phyloP scores from a whole-genome alignment of 768 basidiomycete genomes.

The Steccherinum ochraceum region DNA sequence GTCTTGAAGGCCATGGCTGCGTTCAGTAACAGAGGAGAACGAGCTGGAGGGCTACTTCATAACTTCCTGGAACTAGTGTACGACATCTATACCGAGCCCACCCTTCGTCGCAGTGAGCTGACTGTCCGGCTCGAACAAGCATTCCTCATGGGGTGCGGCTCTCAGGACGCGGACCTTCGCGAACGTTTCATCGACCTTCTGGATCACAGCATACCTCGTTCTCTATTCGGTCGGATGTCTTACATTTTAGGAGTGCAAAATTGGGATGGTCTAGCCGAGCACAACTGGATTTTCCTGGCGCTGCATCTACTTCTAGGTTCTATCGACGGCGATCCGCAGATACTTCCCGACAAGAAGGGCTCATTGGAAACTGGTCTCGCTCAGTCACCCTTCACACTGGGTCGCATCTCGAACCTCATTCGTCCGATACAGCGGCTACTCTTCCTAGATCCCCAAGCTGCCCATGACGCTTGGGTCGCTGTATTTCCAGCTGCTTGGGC shows the following conservation, averaged over 20 bases:
- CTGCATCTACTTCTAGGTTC: constrained; percentile 84
- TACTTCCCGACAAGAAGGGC: constrained; percentile 36
- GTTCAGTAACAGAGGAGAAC: constrained; percentile 76
- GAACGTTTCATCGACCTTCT: constrained; percentile 86
- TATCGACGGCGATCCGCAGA: constrained; percentile 38
- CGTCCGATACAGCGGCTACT: constrained; percentile 77
- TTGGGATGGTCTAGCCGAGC: constrained; percentile 90
- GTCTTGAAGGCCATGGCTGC: constrained; percentile 83
- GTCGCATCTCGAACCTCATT: constrained; percentile 47
- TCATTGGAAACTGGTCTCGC: constrained; percentile 24
- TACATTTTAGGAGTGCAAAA: constrained; percentile 91
- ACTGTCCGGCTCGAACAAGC: constrained; percentile 90
- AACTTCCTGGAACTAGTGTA: constrained; percentile 86
- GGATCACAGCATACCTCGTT: constrained; percentile 82
- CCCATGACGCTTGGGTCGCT: constrained; percentile 83
- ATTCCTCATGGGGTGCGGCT: constrained; percentile 88
- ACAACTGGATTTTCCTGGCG: constrained; percentile 92
- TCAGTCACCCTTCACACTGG: constrained; percentile 35
- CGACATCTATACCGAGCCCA: constrained; percentile 88
- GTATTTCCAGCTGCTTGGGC: constrained; percentile 85
- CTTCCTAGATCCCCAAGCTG: constrained; percentile 69
- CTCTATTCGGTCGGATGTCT: constrained; percentile 73
- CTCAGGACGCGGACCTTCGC: constrained; percentile 70
- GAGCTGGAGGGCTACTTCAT: constrained; percentile 73
- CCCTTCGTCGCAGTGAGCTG: constrained; percentile 83